phyloP scores from a whole-genome alignment of 2,329 filamentous ascomycete species.

The Verruconis gallopava region DNA sequence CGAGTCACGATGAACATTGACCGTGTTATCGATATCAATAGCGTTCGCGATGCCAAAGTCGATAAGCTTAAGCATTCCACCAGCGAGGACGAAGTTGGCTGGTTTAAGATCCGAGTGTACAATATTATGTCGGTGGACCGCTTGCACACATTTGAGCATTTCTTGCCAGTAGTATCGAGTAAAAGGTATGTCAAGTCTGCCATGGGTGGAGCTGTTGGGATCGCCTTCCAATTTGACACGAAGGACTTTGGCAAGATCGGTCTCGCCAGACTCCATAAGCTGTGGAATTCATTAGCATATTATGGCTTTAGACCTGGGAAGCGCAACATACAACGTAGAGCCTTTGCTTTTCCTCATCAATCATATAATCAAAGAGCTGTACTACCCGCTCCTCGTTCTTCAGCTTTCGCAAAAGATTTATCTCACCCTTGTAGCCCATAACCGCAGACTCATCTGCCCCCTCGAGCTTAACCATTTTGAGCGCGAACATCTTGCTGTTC shows the following conservation, averaged over 20 bases:
- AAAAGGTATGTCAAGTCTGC: conserved; percentile 71
- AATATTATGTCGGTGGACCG: conserved; percentile 81
- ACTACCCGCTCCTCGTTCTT: conserved; percentile 82
- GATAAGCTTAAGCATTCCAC: conserved; percentile 85
- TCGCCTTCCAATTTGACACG: conserved; percentile 42
- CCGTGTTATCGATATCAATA: conserved; percentile 87
- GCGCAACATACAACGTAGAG: conserved; percentile 58
- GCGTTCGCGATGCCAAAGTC: conserved; percentile 98
- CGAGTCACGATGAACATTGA: conserved; percentile 92
- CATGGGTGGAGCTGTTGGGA: conserved; percentile 7
- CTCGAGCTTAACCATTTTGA: conserved; percentile 86
- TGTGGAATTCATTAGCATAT: conserved; percentile 22
- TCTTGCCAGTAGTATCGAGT: conserved; percentile 99
- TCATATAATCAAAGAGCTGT: conserved; percentile 78
- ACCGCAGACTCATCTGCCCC: conserved; percentile 77
- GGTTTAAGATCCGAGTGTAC: conserved; percentile 96
- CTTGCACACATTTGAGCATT: conserved; percentile 89
- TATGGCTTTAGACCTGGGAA: neutral
- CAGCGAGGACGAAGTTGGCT: conserved; percentile 88
- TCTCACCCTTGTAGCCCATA: conserved; percentile 85
- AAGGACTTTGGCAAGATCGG: conserved; percentile 80
- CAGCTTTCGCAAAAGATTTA: conserved; percentile 74
- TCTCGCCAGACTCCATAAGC: conserved; percentile 96
- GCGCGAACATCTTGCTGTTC: conserved; percentile 86
- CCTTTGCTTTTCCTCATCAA: conserved; percentile 82